These are phyloP conservation scores for Yamadazyma ubonensis DNA, from an alignment of 805 yeast genomes.

Conservation along the genomic window DNA sequence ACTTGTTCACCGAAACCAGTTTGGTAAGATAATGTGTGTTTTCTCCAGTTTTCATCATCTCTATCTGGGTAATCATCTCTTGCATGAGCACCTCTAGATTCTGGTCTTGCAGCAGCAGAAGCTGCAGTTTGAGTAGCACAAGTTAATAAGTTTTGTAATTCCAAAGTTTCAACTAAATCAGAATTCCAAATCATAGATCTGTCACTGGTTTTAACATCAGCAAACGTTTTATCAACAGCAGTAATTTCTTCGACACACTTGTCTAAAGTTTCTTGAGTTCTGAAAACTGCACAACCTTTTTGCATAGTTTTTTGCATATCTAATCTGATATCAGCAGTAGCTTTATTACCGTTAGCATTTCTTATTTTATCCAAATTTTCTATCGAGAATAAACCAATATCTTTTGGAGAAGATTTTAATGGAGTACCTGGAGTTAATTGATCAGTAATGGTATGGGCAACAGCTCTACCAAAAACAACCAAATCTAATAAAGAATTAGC, in stretches of 20 bases:
- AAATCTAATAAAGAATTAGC: slow-evolving; percentile 95
- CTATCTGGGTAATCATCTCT: slow-evolving; percentile 96
- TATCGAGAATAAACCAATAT: slow-evolving; percentile 84
- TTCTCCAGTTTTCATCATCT: slow-evolving; percentile 97
- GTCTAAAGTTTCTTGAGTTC: slow-evolving; percentile 88
- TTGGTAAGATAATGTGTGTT: slow-evolving; percentile 96
- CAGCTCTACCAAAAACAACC: slow-evolving; percentile 98
- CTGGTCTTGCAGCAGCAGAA: slow-evolving; percentile 92
- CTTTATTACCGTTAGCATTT: slow-evolving; percentile 74
- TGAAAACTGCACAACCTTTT: slow-evolving; percentile 93
- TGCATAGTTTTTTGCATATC: slow-evolving; percentile 97
- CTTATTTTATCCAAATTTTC: slow-evolving; percentile 87
- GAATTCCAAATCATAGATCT: slow-evolving; percentile 99
- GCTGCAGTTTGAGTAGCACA: slow-evolving; percentile 96
- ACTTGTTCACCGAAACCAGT: slow-evolving; percentile 65
- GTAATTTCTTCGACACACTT: slow-evolving; percentile 82
- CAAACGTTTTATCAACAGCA: slow-evolving; percentile 70
- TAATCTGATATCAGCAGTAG: slow-evolving; percentile 86
- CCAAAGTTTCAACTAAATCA: slow-evolving; percentile 93
- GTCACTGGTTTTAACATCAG: slow-evolving; percentile 82
- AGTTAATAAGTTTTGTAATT: slow-evolving; percentile 92
- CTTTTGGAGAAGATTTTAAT: slow-evolving; percentile 76
- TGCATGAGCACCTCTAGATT: slow-evolving; percentile 99
- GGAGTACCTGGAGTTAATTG: slow-evolving; percentile 86
- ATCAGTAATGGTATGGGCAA: slow-evolving; percentile 86